Percentiles rank a stretch among this genome's conserved stretches.
Evolutionary conservation across 106 monocot species (phyloP).

Genomic region (Dioscorea dumetorum): DNA sequence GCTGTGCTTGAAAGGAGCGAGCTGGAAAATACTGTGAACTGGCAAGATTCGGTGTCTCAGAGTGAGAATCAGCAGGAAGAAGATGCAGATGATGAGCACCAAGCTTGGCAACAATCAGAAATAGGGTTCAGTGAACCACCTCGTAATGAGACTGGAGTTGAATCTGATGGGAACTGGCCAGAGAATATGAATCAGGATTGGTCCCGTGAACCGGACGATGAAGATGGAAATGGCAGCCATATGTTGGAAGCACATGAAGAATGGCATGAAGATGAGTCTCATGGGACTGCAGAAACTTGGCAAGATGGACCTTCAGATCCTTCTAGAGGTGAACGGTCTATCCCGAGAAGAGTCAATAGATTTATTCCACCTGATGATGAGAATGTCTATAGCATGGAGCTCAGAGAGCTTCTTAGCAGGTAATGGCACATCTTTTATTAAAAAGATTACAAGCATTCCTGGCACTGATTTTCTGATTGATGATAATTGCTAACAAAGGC

Average conservation of each 20-base stretch:
- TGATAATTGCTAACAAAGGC: neutral
- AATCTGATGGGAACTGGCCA: slow-evolving; percentile 54
- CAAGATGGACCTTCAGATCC: slow-evolving; percentile 42
- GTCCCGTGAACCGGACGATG: slow-evolving; percentile 36
- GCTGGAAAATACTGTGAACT: slow-evolving; percentile 11
- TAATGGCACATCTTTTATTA: slow-evolving; percentile 10
- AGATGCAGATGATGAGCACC: slow-evolving; percentile 15
- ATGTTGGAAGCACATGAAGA: slow-evolving; percentile 20
- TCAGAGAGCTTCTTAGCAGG: slow-evolving; percentile 96
- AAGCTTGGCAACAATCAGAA: slow-evolving; percentile 47
- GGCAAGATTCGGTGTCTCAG: slow-evolving; percentile 24
- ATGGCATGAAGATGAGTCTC: slow-evolving; percentile 66
- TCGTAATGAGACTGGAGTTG: slow-evolving; percentile 24
- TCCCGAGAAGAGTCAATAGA: slow-evolving; percentile 52
- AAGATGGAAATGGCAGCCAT: slow-evolving; percentile 14
- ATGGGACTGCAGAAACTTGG: slow-evolving; percentile 41
- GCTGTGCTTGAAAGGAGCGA: slow-evolving; percentile 10
- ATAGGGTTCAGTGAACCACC: slow-evolving; percentile 35
- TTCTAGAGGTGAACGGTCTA: slow-evolving; percentile 25
- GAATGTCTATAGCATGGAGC: slow-evolving; percentile 83
- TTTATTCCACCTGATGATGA: slow-evolving; percentile 89
- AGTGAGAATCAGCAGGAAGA: slow-evolving; percentile 38
- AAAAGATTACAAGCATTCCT: neutral
- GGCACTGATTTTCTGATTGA: neutral
- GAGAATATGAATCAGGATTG: slow-evolving; percentile 38